These are phyloP conservation scores for Setaria italica DNA, from an alignment of 202 grass and related monocot species.

Conservation along the genomic window DNA sequence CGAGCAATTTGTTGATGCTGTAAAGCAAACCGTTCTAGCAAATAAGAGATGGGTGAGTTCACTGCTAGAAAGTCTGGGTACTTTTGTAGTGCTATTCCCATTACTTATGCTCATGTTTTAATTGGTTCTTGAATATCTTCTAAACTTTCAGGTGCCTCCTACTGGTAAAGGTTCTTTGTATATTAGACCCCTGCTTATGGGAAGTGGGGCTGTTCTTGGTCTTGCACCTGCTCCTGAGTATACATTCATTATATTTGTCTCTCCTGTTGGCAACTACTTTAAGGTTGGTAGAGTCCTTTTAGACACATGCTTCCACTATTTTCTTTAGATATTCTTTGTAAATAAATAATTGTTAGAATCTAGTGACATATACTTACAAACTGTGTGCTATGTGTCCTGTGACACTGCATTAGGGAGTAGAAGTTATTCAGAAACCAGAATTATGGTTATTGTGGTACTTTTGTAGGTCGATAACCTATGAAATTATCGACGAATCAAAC, in stretches of 20 bases:
- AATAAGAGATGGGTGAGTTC: slow-evolving; percentile 83
- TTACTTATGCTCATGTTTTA: slow-evolving; percentile 29
- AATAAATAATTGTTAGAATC: slow-evolving; percentile 31
- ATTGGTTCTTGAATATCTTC: slow-evolving; percentile 41
- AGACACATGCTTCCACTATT: neutral
- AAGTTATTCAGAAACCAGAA: slow-evolving; percentile 29
- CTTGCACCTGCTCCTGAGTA: slow-evolving; percentile 91
- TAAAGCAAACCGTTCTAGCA: slow-evolving; percentile 86
- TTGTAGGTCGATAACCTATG: slow-evolving; percentile 14
- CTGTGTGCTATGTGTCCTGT: neutral
- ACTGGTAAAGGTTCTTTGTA: slow-evolving; percentile 93
- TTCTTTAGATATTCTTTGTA: neutral
- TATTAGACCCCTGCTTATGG: slow-evolving; percentile 88
- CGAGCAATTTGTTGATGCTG: slow-evolving; percentile 82
- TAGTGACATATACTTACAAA: neutral
- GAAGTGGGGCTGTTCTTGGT: slow-evolving; percentile 93
- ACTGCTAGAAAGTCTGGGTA: neutral
- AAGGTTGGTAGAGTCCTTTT: slow-evolving; percentile 60
- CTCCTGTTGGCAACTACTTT: slow-evolving; percentile 99
- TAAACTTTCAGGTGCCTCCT: slow-evolving; percentile 81
- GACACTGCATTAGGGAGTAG: neutral
- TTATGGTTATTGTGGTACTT: slow-evolving; percentile 10
- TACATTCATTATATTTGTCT: slow-evolving; percentile 92
- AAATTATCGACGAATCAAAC: neutral
- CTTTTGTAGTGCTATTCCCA: slow-evolving; percentile 3